A percentile compares a stretch with the other conserved stretches of the same genome.
Evolutionary conservation across 202 grass and related monocot species (phyloP).

Genomic region (Dendrocalamus latiflorus): DNA sequence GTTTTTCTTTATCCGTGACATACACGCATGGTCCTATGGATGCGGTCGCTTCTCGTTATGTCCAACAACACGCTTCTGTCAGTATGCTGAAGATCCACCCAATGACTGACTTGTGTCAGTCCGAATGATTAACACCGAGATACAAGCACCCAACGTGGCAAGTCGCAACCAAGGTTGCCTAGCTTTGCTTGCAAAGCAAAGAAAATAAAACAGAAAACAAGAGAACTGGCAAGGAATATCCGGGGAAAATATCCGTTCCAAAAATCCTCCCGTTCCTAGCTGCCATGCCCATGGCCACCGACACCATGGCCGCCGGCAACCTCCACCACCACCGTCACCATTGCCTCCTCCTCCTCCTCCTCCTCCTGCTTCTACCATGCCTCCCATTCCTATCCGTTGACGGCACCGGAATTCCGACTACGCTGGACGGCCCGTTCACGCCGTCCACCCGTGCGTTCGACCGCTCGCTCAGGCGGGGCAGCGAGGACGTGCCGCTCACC

Average conservation of each 20-base stretch:
- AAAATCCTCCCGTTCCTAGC: background rate
- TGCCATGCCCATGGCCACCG: background rate
- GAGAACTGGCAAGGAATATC: background rate
- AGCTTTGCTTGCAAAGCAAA: background rate
- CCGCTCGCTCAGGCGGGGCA: constrained; percentile 55
- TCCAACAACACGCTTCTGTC: too few species aligned
- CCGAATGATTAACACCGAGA: background rate
- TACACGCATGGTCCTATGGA: too few species aligned
- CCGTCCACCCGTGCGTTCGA: constrained; percentile 62
- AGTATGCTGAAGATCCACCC: too few species aligned
- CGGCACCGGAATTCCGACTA: constrained; percentile 49
- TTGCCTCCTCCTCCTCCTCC: background rate
- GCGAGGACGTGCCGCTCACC: constrained; percentile 67
- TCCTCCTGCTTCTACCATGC: background rate
- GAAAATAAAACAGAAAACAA: background rate
- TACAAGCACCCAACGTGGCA: background rate
- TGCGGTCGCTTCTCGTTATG: too few species aligned
- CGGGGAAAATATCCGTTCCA: background rate
- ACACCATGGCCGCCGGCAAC: background rate
- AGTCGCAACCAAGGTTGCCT: background rate
- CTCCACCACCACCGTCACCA: background rate
- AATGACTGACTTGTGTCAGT: background rate
- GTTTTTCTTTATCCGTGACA: too few species aligned
- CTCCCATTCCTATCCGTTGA: background rate
- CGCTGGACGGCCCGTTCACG: constrained; percentile 67